A percentile compares a stretch with the other conserved stretches of the same genome.
Evolutionary conservation across 768 basidiomycete genomes (phyloP).

Genomic region (Mycena kentingensis): DNA sequence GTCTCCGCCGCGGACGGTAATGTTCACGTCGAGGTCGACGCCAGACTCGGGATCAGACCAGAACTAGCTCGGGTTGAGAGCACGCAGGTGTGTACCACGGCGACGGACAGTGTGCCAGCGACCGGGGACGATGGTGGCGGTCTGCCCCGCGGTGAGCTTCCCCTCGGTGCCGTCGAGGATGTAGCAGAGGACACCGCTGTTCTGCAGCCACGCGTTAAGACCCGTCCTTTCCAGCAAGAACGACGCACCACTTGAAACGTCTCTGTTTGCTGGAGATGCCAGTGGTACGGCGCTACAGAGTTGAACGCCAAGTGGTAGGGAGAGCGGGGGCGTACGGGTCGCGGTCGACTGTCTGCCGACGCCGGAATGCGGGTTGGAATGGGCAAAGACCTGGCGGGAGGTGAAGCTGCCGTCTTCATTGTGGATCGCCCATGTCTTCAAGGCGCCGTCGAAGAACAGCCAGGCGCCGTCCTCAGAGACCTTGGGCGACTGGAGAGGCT

Average conservation of each 20-base stretch:
- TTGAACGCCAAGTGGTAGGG: no score
- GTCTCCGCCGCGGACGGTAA: slow-evolving; percentile 29
- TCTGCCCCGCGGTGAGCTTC: slow-evolving; percentile 27
- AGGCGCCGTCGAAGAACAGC: slow-evolving; percentile 30
- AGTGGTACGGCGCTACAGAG: slow-evolving; percentile 28
- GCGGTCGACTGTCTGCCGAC: slow-evolving; percentile 28
- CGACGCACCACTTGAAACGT: slow-evolving; percentile 28
- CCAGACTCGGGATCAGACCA: slow-evolving; percentile 29
- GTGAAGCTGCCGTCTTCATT: slow-evolving; percentile 20
- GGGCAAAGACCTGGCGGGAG: slow-evolving; percentile 27
- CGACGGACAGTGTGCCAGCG: slow-evolving; percentile 26
- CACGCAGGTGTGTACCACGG: background rate
- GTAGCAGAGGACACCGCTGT: slow-evolving; percentile 29
- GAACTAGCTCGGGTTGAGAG: slow-evolving; percentile 13
- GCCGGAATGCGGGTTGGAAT: slow-evolving; percentile 26
- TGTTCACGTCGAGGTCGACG: slow-evolving; percentile 28
- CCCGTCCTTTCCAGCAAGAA: background rate
- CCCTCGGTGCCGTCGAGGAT: slow-evolving; percentile 27
- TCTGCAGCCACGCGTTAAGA: slow-evolving; percentile 1
- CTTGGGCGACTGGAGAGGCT: slow-evolving; percentile 22
- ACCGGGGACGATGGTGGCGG: slow-evolving; percentile 24
- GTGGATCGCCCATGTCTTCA: slow-evolving; percentile 26
- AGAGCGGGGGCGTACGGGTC: no score
- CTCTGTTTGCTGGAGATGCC: slow-evolving; percentile 32
- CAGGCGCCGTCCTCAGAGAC: slow-evolving; percentile 26